Evolutionary conservation across 495 filamentous ascomycete genomes (phyloP).

Genomic region (Tuber indicum): DNA sequence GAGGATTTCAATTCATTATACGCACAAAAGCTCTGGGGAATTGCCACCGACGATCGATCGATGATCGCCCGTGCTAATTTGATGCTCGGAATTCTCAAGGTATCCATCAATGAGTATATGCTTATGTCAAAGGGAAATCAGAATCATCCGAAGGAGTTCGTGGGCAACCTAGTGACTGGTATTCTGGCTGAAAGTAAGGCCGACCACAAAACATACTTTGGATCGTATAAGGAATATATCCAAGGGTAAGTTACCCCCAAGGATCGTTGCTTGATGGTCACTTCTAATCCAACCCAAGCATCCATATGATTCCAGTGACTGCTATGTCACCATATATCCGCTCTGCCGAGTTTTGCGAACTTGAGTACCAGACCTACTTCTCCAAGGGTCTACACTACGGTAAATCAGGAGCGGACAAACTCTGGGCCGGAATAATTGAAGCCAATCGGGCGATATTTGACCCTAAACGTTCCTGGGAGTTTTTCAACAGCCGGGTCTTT

Average conservation of each 20-base stretch:
- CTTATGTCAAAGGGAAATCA: constrained; percentile 62
- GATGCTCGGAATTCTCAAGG: constrained; percentile 67
- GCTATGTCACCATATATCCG: constrained; percentile 64
- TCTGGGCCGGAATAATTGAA: constrained; percentile 74
- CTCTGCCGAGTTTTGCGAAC: constrained; percentile 58
- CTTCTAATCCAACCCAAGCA: constrained; percentile 43
- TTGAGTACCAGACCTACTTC: constrained; percentile 83
- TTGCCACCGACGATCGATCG: constrained; percentile 61
- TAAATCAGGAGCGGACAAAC: constrained; percentile 46
- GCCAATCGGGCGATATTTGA: constrained; percentile 74
- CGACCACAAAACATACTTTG: constrained; percentile 92
- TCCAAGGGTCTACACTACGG: not conserved
- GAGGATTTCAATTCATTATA: constrained; percentile 87
- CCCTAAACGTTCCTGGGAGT: constrained; percentile 59
- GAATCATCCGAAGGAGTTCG: constrained; percentile 69
- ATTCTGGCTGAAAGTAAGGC: constrained; percentile 96
- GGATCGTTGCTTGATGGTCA: not conserved
- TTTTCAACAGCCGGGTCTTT: constrained; percentile 62
- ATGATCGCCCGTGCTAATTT: constrained; percentile 82
- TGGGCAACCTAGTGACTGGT: constrained; percentile 75
- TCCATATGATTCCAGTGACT: constrained; percentile 88
- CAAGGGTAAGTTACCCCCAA: constrained; percentile 50
- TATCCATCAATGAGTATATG: constrained; percentile 72
- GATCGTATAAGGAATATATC: constrained; percentile 69
- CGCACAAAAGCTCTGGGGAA: constrained; percentile 89